Evolutionary conservation across 2,329 filamentous ascomycete species (phyloP), one percentile per base, ranked within the genome.

Genomic region (Pseudogymnoascus sp.): DNA sequence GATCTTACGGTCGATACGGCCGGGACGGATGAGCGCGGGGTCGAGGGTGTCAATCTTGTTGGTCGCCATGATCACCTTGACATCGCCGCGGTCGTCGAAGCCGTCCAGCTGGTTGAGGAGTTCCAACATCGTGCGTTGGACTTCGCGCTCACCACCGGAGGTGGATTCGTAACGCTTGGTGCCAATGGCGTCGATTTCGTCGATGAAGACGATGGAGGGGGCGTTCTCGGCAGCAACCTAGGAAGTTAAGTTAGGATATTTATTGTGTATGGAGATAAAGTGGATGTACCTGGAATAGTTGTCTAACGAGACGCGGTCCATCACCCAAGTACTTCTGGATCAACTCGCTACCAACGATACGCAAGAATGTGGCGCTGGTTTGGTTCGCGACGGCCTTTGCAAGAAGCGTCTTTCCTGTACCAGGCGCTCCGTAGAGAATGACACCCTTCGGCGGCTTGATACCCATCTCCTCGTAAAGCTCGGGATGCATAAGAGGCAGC

Each of bases 381-480:
- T 97, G 93, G 75, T 99, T 97, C 69, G 95, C 95, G 60, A 99
- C 95, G 8, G 95, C 95, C 80, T 97, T 97, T 66, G 95, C 95
- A 64, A 99, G 81, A 2, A 97, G 81, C 4, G 93, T 97, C 81
- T 97, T 99, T 77, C 95, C 95, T 7, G 95, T 99, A 76, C 95
- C 95, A 0, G 95, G 95, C 4, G 91, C 92, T 79, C 95, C 95
- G 75, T 99, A 99, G 26, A 99, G 87, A 72, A 99, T 99, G 71
- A 99, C 95, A 83, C 95, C 95, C 84, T 99, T 99, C 65, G 95
- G 95, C 4, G 95, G 95, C 78, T 99, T 99, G 83, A 99, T 97
- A 73, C 95, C 95, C 95, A 99, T 99, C 81, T 99, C 95, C 77
- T 99, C 95, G 78, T 99, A 99, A 61, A 99, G 80, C 78, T 99